Percentiles rank a stretch among this genome's conserved stretches.
Evolutionary conservation across 345 rosid species (phyloP).

Genomic region (Eucalyptus globulus): DNA sequence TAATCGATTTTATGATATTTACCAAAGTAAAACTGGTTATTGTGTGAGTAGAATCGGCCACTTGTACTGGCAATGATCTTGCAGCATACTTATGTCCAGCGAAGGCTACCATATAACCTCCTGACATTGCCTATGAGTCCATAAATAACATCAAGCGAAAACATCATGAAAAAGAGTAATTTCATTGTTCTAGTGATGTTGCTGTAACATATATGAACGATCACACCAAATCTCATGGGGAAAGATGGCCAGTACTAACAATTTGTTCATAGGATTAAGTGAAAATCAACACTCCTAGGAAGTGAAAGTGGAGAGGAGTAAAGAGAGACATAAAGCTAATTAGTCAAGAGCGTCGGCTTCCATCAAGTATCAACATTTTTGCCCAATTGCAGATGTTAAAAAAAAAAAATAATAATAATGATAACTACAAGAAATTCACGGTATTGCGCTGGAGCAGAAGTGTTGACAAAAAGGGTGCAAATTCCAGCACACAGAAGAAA

Average conservation of each 20-base stretch:
- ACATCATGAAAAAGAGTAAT: background rate
- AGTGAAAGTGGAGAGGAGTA: background rate
- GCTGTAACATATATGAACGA: background rate
- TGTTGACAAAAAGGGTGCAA: background rate
- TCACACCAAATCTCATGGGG: background rate
- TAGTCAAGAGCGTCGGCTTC: background rate
- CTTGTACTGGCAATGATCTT: slow-evolving; percentile 60
- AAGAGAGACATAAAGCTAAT: background rate
- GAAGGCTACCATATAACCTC: slow-evolving; percentile 88
- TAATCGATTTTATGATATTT: background rate
- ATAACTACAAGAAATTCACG: background rate
- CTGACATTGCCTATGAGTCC: slow-evolving; percentile 28
- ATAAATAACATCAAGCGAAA: background rate
- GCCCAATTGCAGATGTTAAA: background rate
- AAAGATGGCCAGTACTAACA: background rate
- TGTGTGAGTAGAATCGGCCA: slow-evolving; percentile 48
- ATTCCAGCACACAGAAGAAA: background rate
- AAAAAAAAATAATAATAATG: background rate
- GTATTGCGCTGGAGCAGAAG: background rate
- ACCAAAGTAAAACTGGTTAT: slow-evolving; percentile 89
- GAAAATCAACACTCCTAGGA: background rate
- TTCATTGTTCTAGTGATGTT: background rate
- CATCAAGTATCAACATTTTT: background rate
- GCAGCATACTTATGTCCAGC: slow-evolving; percentile 94
- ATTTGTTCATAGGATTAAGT: background rate